A percentile compares a stretch with the other conserved stretches of the same genome.
phyloP scores from a whole-genome alignment of 2,329 filamentous ascomycete species.

The Hymenoscyphus repandus region DNA sequence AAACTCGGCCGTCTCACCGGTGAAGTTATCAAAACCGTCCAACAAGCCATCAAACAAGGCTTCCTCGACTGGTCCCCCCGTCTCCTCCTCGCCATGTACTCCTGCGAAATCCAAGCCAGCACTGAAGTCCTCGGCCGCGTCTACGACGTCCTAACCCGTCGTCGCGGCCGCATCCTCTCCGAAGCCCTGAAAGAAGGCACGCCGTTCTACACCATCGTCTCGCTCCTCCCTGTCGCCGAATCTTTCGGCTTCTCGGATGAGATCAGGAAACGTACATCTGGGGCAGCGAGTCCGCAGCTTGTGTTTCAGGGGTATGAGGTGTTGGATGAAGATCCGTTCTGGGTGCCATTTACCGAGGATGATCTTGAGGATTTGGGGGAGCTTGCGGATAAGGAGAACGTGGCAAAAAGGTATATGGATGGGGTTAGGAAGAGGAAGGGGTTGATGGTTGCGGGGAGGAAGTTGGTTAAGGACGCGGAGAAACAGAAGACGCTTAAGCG shows the following conservation, averaged over 20 bases:
- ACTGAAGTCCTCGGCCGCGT: slow-evolving; percentile 93
- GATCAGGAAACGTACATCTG: slow-evolving; percentile 89
- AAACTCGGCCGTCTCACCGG: slow-evolving; percentile 78
- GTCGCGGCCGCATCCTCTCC: slow-evolving; percentile 80
- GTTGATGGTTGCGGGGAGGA: slow-evolving; percentile 70
- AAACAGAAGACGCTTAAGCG: slow-evolving; percentile 74
- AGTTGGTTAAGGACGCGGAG: slow-evolving; percentile 80
- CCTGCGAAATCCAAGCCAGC: slow-evolving; percentile 92
- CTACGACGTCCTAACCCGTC: slow-evolving; percentile 94
- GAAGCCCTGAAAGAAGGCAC: slow-evolving; percentile 93
- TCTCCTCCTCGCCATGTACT: slow-evolving; percentile 97
- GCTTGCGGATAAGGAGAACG: slow-evolving; percentile 88
- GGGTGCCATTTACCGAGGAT: slow-evolving; percentile 95
- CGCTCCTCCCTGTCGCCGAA: slow-evolving; percentile 84
- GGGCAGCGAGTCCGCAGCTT: slow-evolving; percentile 85
- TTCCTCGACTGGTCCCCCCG: slow-evolving; percentile 96
- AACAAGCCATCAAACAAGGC: slow-evolving; percentile 74
- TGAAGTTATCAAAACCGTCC: slow-evolving; percentile 85
- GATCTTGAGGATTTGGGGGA: slow-evolving; percentile 95
- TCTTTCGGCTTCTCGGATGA: slow-evolving; percentile 96
- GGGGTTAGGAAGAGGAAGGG: slow-evolving; percentile 82
- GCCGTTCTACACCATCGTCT: slow-evolving; percentile 91
- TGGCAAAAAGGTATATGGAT: slow-evolving; percentile 95
- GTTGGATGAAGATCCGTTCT: slow-evolving; percentile 93
- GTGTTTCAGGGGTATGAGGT: slow-evolving; percentile 91